phyloP scores from a whole-genome alignment of 495 filamentous ascomycete species.

The Thozetella sp. region DNA sequence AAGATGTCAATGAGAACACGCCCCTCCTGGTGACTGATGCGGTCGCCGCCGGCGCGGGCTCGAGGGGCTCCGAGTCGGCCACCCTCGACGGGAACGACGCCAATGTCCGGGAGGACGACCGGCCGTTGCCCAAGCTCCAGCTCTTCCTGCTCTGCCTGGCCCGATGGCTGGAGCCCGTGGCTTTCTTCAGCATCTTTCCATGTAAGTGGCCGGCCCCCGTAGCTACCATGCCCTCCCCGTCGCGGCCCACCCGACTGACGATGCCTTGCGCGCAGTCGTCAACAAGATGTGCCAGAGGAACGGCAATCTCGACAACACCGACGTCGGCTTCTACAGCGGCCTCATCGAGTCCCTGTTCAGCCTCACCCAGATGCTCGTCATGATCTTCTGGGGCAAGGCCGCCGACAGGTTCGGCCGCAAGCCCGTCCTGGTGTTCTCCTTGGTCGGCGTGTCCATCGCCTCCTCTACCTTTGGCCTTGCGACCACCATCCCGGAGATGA shows the following conservation, averaged over 20 bases:
- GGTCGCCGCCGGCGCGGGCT: conserved; percentile 8
- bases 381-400: conserved; percentile 61
- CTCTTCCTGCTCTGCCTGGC: conserved; percentile 69
- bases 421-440: conserved; percentile 63
- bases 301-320: conserved; percentile 52
- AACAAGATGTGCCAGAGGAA: conserved; percentile 68
- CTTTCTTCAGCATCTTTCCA: conserved; percentile 76
- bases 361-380: conserved; percentile 61
- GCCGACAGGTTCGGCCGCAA: conserved; percentile 70
- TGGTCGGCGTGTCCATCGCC: conserved; percentile 57
- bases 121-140: conserved; percentile 58
- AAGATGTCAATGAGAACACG: conserved; percentile 30
- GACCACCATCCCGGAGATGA: conserved; percentile 64
- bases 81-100: conserved; percentile 8
- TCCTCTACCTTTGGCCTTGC: conserved; percentile 66
- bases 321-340: conserved; percentile 74
- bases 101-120: conserved; percentile 22
- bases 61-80: conserved; percentile 14
- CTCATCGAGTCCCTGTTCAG: conserved; percentile 75
- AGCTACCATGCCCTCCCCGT: not conserved
- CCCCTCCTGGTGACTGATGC: conserved; percentile 30
- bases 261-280: conserved; percentile 37
- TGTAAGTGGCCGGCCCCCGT: conserved; percentile 19
- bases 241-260: not conserved
- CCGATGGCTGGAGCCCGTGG: conserved; percentile 70